Base-by-base conservation (phyloP, 768 basidiomycete genomes). In the Tephrocybe rancida region DNA sequence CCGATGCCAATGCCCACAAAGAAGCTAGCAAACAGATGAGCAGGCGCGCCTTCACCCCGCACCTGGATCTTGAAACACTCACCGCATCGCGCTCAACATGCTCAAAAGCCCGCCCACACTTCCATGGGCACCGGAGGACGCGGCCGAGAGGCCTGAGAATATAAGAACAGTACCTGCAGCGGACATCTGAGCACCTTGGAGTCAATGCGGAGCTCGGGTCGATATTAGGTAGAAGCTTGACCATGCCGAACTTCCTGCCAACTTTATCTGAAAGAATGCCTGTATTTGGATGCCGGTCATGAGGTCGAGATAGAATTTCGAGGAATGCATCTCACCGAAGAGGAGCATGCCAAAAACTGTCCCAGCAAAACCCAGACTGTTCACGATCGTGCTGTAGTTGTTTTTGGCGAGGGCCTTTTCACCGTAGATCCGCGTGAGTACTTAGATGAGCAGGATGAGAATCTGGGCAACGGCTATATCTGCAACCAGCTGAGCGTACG, bases 1-100 rank as follows among this genome's bases (percentile, higher is more conserved):
- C 92, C 90, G 0, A 93, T 79, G n/a, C 94, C 93, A 48, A 95
- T 86, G 32, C 95, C 95, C 44, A 94, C 77, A 2, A 96, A 67
- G 75, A 95, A 94, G 7, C 91, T 90, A 49, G 14, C n/a, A 14
- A n/a, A 1, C 24, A 16, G 16, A 7, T 39, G 18, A 32, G 7
- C 30, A 32, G 7, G n/a, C n/a, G n/a, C n/a, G n/a, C n/a, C n/a
- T n/a, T n/a, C n/a, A n/a, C n/a, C n/a, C n/a, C n/a, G n/a, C n/a
- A n/a, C n/a, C n/a, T n/a, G n/a, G n/a, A n/a, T n/a, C n/a, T n/a
- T n/a, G n/a, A n/a, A n/a, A n/a, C n/a, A 3, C 72, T 59, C 58
- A 87, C 86, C 92, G 84, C 71, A 85, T 90, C 14, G 84, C 87
- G 44, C 74, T 80, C 4, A 96, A 78, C 80, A 94, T 92, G 32